A percentile compares a stretch with the other conserved stretches of the same genome.
phyloP scores from a whole-genome alignment of 176 grass and related monocot species.

The Otatea glauca region DNA sequence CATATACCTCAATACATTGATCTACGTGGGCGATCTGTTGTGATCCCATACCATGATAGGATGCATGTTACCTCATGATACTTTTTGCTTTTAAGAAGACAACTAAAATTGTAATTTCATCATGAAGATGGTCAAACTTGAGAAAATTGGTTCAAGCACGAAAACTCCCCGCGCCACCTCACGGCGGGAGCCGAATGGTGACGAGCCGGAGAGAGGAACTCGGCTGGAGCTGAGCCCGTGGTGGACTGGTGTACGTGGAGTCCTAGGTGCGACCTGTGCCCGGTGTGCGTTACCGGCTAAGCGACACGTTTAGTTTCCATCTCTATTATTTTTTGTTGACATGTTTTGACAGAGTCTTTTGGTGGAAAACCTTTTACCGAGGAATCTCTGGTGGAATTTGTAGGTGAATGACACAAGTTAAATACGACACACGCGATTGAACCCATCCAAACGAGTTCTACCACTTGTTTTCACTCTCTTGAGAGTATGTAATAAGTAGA shows the following conservation, averaged over 20 bases:
- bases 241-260: background rate
- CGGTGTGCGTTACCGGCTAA: background rate
- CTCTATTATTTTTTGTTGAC: background rate
- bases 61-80: fast-evolving
- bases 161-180: slow-evolving; percentile 21
- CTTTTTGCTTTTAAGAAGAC: too few relatives aligned
- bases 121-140: too few relatives aligned
- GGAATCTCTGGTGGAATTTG: background rate
- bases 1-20: too few relatives aligned
- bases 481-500: background rate
- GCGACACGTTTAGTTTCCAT: background rate
- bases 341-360: background rate
- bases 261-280: background rate
- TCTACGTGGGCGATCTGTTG: too few relatives aligned
- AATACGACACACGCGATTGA: background rate
- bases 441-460: background rate
- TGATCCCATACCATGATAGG: too few relatives aligned
- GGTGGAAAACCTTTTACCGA: background rate
- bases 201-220: background rate
- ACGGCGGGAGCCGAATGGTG: background rate
- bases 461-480: too few relatives aligned
- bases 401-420: background rate
- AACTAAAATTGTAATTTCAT: too few relatives aligned
- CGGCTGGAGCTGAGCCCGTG: background rate
- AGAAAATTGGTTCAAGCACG: too few relatives aligned